Evolutionary conservation across 352 stramenopile species (phyloP), one percentile per base, ranked within the genome.

Genomic region (Pythium apleroticum): DNA sequence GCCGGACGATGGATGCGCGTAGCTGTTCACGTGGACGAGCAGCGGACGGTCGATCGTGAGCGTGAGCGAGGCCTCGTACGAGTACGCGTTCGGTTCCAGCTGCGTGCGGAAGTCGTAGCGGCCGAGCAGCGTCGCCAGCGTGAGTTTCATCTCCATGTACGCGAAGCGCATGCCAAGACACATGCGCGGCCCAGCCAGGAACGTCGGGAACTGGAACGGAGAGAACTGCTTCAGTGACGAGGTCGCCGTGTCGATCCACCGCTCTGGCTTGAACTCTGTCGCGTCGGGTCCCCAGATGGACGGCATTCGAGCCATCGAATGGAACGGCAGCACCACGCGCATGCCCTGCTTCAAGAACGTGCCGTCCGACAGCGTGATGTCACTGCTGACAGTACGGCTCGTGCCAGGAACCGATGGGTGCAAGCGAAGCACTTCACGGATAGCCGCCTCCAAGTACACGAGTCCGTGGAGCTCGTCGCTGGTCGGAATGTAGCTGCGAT

Each of bases 381-480:
- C 86, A 12, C 68, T 33, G 27, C 63, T 76, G 1, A 71, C 56
- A n/a, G 68, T 75, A 6, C 81, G 76, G 1, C 66, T 68, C 2
- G 78, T 80, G 37, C 81, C 45, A 14, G 76, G 66, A 11, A 84
- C 72, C 22, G 72, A 67, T 0, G 84, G 84, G 57, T 85, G 85
- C 10, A 96, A 52, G 2, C 86, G 79, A 22, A 94, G 64, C 45
- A 53, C 88, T 57, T 95, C 88, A 10, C 75, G 75, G 45, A 93
- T 68, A 19, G 75, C 73, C 0, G 80, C 87, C 22, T 89, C 75
- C 19, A 94, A 57, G 63, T 90, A 93, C 35, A 69, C 59, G 9
- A 95, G 74, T 0, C 68, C 25, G 15, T 74, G 52, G 19, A 89
- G 53, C 17, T 91, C 57, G 14, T 87, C 71, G 57, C 77, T 84